Evolutionary conservation across 352 stramenopile genomes (phyloP).

Genomic region (Globisporangium abappressorium): DNA sequence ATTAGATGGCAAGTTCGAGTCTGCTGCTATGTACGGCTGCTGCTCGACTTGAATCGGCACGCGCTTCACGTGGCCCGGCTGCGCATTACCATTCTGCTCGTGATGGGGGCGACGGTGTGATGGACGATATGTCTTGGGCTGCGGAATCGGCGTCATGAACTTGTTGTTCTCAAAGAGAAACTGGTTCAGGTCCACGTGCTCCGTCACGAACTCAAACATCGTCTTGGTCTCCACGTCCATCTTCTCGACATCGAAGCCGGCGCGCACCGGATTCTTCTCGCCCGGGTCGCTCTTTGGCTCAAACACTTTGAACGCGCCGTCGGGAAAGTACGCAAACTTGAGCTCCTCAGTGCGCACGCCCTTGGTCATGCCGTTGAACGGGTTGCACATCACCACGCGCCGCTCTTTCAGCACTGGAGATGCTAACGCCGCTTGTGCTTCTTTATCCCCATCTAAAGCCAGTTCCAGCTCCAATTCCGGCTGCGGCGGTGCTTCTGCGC

Average conservation of each 20-base stretch:
- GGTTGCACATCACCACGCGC: slow-evolving; percentile 62
- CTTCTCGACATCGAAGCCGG: slow-evolving; percentile 58
- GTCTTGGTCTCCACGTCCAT: slow-evolving; percentile 49
- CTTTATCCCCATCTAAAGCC: slow-evolving; percentile 14
- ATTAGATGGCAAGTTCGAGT: neutral
- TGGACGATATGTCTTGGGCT: neutral
- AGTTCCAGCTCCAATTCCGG: neutral
- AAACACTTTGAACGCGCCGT: slow-evolving; percentile 70
- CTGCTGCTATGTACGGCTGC: neutral
- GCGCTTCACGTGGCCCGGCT: slow-evolving; percentile 8
- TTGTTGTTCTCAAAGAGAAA: slow-evolving; percentile 70
- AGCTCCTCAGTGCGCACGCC: slow-evolving; percentile 58
- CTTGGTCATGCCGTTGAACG: slow-evolving; percentile 69
- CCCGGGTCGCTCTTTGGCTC: slow-evolving; percentile 37
- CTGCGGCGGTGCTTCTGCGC: neutral
- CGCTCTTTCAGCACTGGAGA: slow-evolving; percentile 27
- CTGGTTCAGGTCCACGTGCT: slow-evolving; percentile 66
- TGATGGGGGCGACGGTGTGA: neutral
- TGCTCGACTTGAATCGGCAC: slow-evolving; percentile 10
- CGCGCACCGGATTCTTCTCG: slow-evolving; percentile 49
- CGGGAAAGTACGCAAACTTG: slow-evolving; percentile 73
- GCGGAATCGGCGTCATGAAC: slow-evolving; percentile 33
- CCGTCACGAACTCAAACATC: slow-evolving; percentile 49
- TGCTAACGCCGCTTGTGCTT: slow-evolving; percentile 15
- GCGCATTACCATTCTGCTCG: neutral